Evolutionary conservation across 768 basidiomycete genomes (phyloP), one percentile per base, ranked within the genome.

Genomic region (Lyophyllum shimeji): DNA sequence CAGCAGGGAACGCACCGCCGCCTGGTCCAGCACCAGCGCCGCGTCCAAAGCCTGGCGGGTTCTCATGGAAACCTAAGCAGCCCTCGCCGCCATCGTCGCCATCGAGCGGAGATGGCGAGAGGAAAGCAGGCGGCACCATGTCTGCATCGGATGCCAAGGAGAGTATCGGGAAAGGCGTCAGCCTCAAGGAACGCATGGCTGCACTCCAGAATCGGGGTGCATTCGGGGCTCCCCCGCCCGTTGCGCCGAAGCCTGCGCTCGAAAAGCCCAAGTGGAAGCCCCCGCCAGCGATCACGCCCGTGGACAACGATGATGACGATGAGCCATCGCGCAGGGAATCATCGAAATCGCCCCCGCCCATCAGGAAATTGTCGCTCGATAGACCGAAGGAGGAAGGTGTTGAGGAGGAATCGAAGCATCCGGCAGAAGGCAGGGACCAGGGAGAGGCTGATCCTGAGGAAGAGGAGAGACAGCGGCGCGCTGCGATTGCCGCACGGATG

Each of bases 101-200:
- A 53, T 54, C 63, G 34, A 42, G 63, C 53, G 42, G 64, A 37
- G 59, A 69, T 27, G 67, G 61, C 2, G 67, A 66, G 34, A 50
- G 75, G 61, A 68, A 61, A 48, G 58, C 64, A 0, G 74, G 74
- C 3, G 80, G 82, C 3, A 80, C 82, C 0, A 89, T 93, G 89
- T 87, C 84, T 21, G 91, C 91, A 4, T 83, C 84, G 25, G 95
- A 98, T 75, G 95, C 95, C 20, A 86, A 89, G 69, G 89, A 87
- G 64, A 89, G 88, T 64, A 95, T 96, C 70, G 82, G 82, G 5
- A 84, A 84, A 53, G 88, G 82, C 2, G 88, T 84, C 4, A 92
- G 90, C 54, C 72, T 98, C 61, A 95, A 87, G 74, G 96, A 97
- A 56, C 84, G 96, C 34, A 97, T 98, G 94, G 94, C 94, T 27